Base-by-base conservation (phyloP, 805 yeast species). In the Zygosaccharomyces rouxii region DNA sequence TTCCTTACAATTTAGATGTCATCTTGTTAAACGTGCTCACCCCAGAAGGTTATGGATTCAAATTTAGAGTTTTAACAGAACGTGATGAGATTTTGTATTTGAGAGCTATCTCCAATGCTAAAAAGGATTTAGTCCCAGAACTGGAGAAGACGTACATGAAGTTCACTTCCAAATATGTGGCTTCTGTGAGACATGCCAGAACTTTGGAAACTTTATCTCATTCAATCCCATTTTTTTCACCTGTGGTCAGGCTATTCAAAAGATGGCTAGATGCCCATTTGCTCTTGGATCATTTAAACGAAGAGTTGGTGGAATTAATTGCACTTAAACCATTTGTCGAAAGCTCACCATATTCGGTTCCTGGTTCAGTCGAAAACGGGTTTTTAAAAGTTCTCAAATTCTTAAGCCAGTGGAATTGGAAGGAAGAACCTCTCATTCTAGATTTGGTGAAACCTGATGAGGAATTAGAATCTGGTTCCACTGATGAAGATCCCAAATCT, bases 351-450 rank as follows among this genome's bases (percentile, higher is more conserved):
- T 90, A 78, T 69, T 75, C 80, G 1, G 76, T 80, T 1, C 98
- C 99, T 3, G 79, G 84, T 23, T 82, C 92, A 47, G 81, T 84
- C 7, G 83, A 81, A 53, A 77, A 84, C 47, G 99, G 96, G 5
- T 89, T 94, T 63, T 70, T 87, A 50, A 82, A 94, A 50, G 77
- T 83, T 10, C 64, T 94, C 33, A 72, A 78, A 41, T 86, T 84
- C 58, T 65, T 94, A 39, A 76, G 95, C 22, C 69, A 69, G 38
- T 94, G 99, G 99, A 89, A 94, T 66, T 94, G 99, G 99, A 84
- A 80, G 58, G 95, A 86, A 53, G 89, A 84, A 41, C 85, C 96
- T 1, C 69, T 94, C 52, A 78, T 90, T 46, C 69, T 94, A 51
- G 97, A 94, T 60, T 69, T 88, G 55, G 81, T 84, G 11, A 81